These are phyloP conservation scores for Gaeumannomyces tritici DNA, from an alignment of 2,329 filamentous ascomycete genomes.

Conservation along the genomic window DNA sequence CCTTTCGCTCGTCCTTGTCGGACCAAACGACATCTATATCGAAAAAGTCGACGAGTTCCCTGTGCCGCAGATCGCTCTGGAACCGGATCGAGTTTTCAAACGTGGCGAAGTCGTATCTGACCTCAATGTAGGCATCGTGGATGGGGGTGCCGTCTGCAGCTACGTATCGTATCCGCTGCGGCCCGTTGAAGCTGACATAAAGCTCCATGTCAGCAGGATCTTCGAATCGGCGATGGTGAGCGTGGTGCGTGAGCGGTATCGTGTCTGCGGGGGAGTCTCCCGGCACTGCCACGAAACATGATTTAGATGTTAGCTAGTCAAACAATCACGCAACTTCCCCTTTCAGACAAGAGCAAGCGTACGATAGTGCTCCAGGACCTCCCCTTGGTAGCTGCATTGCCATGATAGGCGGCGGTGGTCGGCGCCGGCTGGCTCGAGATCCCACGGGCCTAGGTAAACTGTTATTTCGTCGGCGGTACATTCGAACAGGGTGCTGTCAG, in stretches of 20 bases:
- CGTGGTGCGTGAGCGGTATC: conserved; percentile 39
- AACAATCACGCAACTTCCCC: neutral
- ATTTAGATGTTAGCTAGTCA: neutral
- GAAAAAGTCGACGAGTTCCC: conserved; percentile 39
- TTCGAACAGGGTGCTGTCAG: conserved; percentile 36
- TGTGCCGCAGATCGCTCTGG: conserved; percentile 36
- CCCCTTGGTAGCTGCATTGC: conserved; percentile 42
- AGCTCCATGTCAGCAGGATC: conserved; percentile 40
- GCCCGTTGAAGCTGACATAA: conserved; percentile 35
- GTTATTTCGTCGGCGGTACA: conserved; percentile 37
- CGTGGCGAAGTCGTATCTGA: conserved; percentile 41
- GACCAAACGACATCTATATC: conserved; percentile 44
- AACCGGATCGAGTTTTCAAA: conserved; percentile 36
- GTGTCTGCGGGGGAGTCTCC: conserved; percentile 32
- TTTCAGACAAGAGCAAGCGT: conserved; percentile 13
- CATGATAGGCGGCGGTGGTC: conserved; percentile 39
- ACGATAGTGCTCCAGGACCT: conserved; percentile 42
- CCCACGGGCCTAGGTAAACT: conserved; percentile 44
- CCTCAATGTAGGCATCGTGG: conserved; percentile 36
- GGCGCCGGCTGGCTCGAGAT: conserved; percentile 29
- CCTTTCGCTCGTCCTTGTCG: conserved; percentile 36
- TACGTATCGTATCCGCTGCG: conserved; percentile 38
- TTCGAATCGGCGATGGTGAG: conserved; percentile 39
- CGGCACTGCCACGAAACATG: conserved; percentile 25
- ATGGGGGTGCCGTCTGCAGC: conserved; percentile 34